Conservation (phyloP, 2,329 filamentous ascomycete species). For the Fusarium coicis region DNA sequence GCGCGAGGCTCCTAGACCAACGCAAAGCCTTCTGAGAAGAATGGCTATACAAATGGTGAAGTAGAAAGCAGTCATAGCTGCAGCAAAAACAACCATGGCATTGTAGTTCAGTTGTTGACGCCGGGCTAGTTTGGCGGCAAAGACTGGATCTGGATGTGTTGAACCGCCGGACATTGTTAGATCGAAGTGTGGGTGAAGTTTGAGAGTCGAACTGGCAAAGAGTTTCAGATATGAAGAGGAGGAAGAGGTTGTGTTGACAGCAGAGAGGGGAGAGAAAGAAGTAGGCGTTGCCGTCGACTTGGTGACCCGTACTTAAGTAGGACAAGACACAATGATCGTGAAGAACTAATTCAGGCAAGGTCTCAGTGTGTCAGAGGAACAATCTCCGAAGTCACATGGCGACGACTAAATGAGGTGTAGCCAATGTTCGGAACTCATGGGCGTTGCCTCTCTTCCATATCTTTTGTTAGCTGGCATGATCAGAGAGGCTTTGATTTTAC, state of each 20-base stretch:
- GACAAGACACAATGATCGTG: slow-evolving; percentile 29
- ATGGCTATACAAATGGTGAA: slow-evolving; percentile 19
- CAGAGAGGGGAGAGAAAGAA: neutral
- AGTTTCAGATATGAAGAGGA: neutral
- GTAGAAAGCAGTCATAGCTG: slow-evolving; percentile 26
- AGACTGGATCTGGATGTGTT: slow-evolving; percentile 25
- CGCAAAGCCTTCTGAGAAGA: slow-evolving; percentile 23
- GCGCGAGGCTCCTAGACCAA: slow-evolving; percentile 17
- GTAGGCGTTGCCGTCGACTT: slow-evolving; percentile 20
- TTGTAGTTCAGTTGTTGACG: slow-evolving; percentile 43
- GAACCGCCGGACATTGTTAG: slow-evolving; percentile 30
- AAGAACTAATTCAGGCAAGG: slow-evolving; percentile 21
- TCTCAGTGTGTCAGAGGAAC: slow-evolving; percentile 26
- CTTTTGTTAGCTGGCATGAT: neutral
- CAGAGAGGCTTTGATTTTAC: neutral
- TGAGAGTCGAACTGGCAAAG: neutral
- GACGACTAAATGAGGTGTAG: slow-evolving; percentile 13
- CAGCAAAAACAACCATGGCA: slow-evolving; percentile 39
- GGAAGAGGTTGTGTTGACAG: neutral
- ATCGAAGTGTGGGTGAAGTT: neutral
- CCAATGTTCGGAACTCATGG: neutral
- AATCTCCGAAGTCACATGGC: slow-evolving; percentile 28
- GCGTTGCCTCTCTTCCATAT: slow-evolving; percentile 1
- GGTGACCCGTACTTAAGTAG: slow-evolving; percentile 22
- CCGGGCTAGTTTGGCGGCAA: slow-evolving; percentile 37